Evolutionary conservation across 306 rosid genomes (phyloP), one percentile per base, ranked within the genome.

Genomic region (Delonix regia): DNA sequence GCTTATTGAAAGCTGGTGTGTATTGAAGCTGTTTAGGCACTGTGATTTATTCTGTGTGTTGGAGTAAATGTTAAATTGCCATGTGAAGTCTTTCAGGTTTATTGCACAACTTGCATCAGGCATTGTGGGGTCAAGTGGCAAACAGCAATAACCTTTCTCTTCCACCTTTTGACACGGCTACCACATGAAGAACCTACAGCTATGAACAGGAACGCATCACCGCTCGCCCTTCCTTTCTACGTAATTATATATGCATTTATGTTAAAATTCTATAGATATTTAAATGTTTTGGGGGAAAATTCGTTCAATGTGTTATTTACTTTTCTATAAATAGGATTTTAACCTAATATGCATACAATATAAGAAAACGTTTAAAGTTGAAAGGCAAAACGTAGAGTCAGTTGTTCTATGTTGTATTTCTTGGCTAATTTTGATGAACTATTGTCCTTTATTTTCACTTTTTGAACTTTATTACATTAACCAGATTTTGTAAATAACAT

Each of bases 1-100:
- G 49, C 22, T 42, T 12, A 1, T 30, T 45, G 61, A 14, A 56
- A 67, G 74, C 24, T 1, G 6, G 52, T 34, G 39, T 33, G 63
- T 36, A 22, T 57, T 48, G 19, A 70, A 59, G 71, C 78, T 36
- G 33, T 36, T 56, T 38, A 15, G 80, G 5, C 30, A 30, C 79
- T 18, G 33, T 21, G 4, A 24, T 57, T 60, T 18, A 14, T 55
- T 22, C 0, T 4, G 11, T 36, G 15, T 15, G 41, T 33, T 34
- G 21, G 24, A 30, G 41, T 30, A 30, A 33, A 28, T n/a, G 67
- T 28, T 15, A 59, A 13, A 0, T 22, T 24, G 11, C 24, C 28
- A 1, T 10, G 9, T 51, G 57, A 13, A 12, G 34, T 18, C 36
- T 18, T 57, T 57, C 36, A 12, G 36, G n/a, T 61, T 61, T 15